These are phyloP conservation scores for Breviolum minutum DNA, from an alignment of 73 alveolate species.

Conservation along the genomic window DNA sequence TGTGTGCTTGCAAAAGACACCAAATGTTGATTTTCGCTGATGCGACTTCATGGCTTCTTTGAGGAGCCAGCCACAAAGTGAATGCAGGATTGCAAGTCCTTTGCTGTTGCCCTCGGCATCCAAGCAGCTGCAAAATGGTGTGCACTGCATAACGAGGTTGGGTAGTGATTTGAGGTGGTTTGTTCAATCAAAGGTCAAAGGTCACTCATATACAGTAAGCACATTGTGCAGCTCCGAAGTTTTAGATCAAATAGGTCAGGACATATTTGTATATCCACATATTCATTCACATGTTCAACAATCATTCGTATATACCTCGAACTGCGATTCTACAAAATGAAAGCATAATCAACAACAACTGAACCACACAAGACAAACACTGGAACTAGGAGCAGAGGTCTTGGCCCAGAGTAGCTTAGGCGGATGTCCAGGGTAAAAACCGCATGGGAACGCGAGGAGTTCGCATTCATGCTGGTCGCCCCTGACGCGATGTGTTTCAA, in stretches of 20 bases:
- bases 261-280: no score
- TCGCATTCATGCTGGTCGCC: conserved; percentile 91
- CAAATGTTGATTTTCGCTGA: neutral
- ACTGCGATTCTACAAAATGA: no score
- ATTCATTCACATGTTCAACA: no score
- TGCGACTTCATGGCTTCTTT: neutral
- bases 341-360: no score
- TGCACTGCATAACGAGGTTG: no score
- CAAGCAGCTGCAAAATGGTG: no score
- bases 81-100: conserved; percentile 72
- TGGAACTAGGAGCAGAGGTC: neutral
- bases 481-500: neutral
- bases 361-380: neutral
- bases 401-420: conserved; percentile 74
- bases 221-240: no score
- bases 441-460: conserved; percentile 91
- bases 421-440: conserved; percentile 89
- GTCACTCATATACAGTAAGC: no score
- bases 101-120: conserved; percentile 47
- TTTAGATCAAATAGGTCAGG: no score
- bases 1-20: neutral
- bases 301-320: no score
- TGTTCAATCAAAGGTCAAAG: no score
- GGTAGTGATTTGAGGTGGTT: no score
- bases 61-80: conserved; percentile 74